These are phyloP conservation scores for Penicillium antarcticum DNA, from an alignment of 495 filamentous ascomycete genomes.

Conservation along the genomic window DNA sequence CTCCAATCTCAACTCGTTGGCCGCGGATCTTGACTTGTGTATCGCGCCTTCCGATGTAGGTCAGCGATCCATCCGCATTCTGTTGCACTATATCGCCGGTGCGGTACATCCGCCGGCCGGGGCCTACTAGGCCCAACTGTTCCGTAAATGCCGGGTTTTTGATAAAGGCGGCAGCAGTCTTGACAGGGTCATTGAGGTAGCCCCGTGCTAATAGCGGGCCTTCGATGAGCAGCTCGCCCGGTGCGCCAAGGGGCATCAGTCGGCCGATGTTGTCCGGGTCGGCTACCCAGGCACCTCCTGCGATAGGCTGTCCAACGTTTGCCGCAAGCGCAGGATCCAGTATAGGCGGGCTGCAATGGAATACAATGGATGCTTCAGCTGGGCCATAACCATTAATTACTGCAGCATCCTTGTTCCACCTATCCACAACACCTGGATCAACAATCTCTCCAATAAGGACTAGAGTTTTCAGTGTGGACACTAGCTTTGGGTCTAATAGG, in stretches of 20 bases:
- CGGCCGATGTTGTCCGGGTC: conserved; percentile 40
- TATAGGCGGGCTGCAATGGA: no score
- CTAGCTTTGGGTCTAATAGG: no score
- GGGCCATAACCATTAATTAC: conserved; percentile 51
- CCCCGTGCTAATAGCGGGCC: conserved; percentile 49
- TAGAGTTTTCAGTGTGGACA: no score
- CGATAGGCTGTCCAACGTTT: neutral
- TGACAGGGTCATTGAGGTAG: conserved; percentile 45
- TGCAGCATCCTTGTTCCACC: conserved; percentile 9
- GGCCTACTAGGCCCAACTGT: neutral
- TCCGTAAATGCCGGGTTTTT: neutral
- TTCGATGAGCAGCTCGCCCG: conserved; percentile 57
- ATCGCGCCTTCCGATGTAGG: conserved; percentile 53
- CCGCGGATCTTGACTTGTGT: conserved; percentile 51
- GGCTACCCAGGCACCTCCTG: neutral
- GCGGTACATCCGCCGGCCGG: neutral
- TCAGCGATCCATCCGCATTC: conserved; percentile 35
- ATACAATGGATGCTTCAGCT: no score
- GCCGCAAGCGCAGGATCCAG: neutral
- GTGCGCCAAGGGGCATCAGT: conserved; percentile 48
- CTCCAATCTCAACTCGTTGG: conserved; percentile 41
- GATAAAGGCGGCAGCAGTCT: conserved; percentile 28
- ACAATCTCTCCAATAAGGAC: conserved; percentile 43
- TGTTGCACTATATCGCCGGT: conserved; percentile 20
- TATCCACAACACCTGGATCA: no score